Percentiles rank a stretch among this genome's conserved stretches.
These are phyloP conservation scores for Ustilago tritici DNA, from an alignment of 1,284 basidiomycete genomes.

Conservation along the genomic window DNA sequence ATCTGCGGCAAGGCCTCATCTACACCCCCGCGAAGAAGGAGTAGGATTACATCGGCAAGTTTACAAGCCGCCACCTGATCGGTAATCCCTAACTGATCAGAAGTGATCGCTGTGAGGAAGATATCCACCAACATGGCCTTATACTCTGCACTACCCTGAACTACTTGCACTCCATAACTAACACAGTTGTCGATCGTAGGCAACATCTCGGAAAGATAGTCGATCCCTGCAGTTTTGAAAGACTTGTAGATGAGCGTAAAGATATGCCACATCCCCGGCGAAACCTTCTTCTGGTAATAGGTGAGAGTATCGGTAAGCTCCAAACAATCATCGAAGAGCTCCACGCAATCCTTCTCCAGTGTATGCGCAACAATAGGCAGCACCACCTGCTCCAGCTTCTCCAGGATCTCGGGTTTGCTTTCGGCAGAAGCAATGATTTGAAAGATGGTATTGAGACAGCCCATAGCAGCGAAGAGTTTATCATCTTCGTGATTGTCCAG, in stretches of 20 bases:
- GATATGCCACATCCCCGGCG: constrained; percentile 85
- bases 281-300: constrained; percentile 82
- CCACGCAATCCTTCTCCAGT: constrained; percentile 71
- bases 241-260: constrained; percentile 84
- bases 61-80: constrained; percentile 86
- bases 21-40: constrained; percentile 81
- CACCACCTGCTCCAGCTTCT: constrained; percentile 83
- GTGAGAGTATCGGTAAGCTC: constrained; percentile 87
- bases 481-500: constrained; percentile 78
- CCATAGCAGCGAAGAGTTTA: constrained; percentile 78
- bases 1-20: constrained; percentile 70
- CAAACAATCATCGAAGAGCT: constrained; percentile 88
- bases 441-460: constrained; percentile 74
- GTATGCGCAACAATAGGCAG: constrained; percentile 83
- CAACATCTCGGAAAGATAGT: constrained; percentile 86
- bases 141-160: constrained; percentile 81
- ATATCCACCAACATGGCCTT: constrained; percentile 85
- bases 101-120: constrained; percentile 81
- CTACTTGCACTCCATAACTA: constrained; percentile 82
- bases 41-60: constrained; percentile 82
- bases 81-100: constrained; percentile 76
- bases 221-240: constrained; percentile 86
- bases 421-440: constrained; percentile 77
- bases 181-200: constrained; percentile 90
- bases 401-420: constrained; percentile 79